A percentile compares a stretch with the other conserved stretches of the same genome.
Evolutionary conservation across 2,329 filamentous ascomycete species (phyloP).

Genomic region (Cladosporium sp.): DNA sequence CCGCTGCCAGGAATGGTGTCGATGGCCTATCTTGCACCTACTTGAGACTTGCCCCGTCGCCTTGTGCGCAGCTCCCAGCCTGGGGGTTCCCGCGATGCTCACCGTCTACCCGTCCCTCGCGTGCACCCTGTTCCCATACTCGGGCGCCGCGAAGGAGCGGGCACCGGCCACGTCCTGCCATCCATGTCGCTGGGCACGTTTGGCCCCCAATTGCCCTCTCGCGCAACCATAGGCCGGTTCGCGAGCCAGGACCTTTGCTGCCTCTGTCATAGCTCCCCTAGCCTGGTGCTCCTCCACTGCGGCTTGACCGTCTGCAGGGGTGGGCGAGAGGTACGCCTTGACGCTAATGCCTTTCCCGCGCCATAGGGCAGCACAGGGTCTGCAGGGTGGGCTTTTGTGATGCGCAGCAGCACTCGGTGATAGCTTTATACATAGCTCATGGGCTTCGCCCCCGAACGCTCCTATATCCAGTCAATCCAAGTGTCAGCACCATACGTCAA

Average conservation of each 20-base stretch:
- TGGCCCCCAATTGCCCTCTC: conserved; percentile 13
- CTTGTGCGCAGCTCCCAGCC: conserved; percentile 11
- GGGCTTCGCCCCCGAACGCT: conserved; percentile 14
- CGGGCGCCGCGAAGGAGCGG: conserved; percentile 19
- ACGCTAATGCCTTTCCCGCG: conserved; percentile 15
- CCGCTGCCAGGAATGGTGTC: conserved; percentile 8
- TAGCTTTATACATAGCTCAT: conserved; percentile 18
- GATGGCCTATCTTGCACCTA: neutral
- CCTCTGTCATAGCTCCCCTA: conserved; percentile 17
- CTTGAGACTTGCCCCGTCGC: neutral
- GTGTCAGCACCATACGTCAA: conserved; percentile 5
- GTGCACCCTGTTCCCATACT: conserved; percentile 13
- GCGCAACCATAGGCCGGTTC: conserved; percentile 15
- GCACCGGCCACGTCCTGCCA: conserved; percentile 15
- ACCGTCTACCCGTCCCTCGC: conserved; percentile 18
- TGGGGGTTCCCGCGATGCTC: conserved; percentile 1
- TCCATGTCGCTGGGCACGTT: conserved; percentile 8
- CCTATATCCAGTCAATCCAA: conserved; percentile 5
- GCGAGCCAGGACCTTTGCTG: conserved; percentile 13
- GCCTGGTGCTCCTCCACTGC: conserved; percentile 19
- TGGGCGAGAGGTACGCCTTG: conserved; percentile 17
- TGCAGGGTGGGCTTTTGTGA: conserved; percentile 9
- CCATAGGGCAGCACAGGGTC: conserved; percentile 19
- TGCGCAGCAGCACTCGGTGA: conserved; percentile 10
- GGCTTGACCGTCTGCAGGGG: conserved; percentile 20